Evolutionary conservation across 169 alveolate species (phyloP).

Genomic region (Plasmodium chabaudi): DNA sequence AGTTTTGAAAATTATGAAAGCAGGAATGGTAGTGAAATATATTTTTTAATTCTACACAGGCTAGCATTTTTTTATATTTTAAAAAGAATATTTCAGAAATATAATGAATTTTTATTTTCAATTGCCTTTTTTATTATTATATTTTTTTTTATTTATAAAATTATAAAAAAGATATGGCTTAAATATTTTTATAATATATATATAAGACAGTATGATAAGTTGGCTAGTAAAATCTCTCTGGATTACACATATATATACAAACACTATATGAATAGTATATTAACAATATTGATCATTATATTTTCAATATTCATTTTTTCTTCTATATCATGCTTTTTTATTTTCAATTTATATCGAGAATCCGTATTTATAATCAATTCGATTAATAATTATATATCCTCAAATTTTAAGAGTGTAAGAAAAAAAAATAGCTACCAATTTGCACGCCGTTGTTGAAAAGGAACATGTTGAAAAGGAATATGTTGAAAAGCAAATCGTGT

Average conservation of each 20-base stretch:
- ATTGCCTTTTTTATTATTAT: conserved; percentile 19
- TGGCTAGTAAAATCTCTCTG: conserved; percentile 1
- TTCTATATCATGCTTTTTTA: conserved; percentile 44
- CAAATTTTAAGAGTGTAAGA: conserved; percentile 55
- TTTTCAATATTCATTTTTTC: conserved; percentile 71
- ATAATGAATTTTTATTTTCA: conserved; percentile 44
- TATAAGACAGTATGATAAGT: conserved; percentile 49
- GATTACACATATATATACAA: conserved; percentile 39
- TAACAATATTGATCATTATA: conserved; percentile 67
- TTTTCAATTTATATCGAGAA: conserved; percentile 70
- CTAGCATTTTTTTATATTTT: conserved; percentile 52
- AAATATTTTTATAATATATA: conserved; percentile 33
- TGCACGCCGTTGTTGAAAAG: not conserved
- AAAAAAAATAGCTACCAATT: not conserved
- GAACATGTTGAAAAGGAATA: too few relatives aligned
- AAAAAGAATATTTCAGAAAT: conserved; percentile 29
- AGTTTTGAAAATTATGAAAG: conserved; percentile 56
- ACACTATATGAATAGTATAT: conserved; percentile 49
- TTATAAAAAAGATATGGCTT: conserved; percentile 50
- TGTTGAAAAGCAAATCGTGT: not conserved
- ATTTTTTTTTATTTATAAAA: conserved; percentile 44
- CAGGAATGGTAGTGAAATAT: conserved; percentile 63
- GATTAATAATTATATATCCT: conserved; percentile 33
- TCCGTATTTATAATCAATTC: conserved; percentile 59
- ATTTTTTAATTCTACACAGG: conserved; percentile 62